Conservation (phyloP, 306 rosid genomes). For the Coriaria nepalensis region DNA sequence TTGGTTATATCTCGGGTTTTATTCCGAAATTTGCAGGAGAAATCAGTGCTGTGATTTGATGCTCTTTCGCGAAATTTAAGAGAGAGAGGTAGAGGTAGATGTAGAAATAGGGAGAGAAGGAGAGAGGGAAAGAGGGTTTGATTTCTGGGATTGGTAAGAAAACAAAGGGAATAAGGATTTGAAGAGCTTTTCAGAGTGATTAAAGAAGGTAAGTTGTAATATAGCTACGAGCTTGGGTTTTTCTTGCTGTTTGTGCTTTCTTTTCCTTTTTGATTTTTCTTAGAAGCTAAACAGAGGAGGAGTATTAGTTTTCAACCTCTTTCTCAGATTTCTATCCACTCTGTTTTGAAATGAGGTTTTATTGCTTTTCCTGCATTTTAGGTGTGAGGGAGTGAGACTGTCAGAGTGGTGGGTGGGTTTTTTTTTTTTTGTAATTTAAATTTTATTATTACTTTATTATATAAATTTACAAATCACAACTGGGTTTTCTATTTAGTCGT, state of each 20-base stretch:
- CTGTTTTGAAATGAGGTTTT: neutral
- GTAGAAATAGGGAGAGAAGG: no score
- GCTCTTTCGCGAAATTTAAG: neutral
- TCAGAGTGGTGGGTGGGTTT: neutral
- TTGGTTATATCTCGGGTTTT: conserved; percentile 2
- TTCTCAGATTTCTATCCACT: neutral
- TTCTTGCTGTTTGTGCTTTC: neutral
- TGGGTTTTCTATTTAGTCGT: conserved; percentile 49
- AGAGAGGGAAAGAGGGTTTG: neutral
- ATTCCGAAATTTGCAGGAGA: neutral
- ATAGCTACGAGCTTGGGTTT: conserved; percentile 10
- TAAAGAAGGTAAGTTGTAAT: neutral
- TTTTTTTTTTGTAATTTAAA: no score
- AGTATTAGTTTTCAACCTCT: conserved; percentile 4
- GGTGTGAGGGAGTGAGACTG: conserved; percentile 8
- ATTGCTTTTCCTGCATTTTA: no score
- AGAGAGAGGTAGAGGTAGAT: no score
- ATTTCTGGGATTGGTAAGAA: neutral
- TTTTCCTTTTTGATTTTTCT: conserved; percentile 8
- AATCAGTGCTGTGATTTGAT: neutral
- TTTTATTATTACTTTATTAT: no score
- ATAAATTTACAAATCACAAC: conserved; percentile 19
- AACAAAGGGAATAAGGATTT: neutral
- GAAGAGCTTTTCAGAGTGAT: conserved; percentile 1
- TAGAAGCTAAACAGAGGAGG: conserved; percentile 15